A percentile compares a stretch with the other conserved stretches of the same genome.
Conservation (phyloP, 805 yeast genomes). For the Kodamaea sagamina region DNA sequence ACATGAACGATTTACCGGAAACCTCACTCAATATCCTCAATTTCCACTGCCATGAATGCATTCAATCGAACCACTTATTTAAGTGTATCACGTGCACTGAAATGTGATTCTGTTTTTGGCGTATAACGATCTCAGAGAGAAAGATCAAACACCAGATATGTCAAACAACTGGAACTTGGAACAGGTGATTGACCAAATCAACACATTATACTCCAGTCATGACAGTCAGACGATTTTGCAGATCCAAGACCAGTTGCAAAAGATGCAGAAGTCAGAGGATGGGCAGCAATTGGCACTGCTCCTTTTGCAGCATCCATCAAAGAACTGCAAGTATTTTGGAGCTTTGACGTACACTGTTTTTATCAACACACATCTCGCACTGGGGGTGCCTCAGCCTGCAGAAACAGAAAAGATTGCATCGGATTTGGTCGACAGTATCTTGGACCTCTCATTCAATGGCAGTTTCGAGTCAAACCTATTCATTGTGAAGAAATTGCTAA, state of each 20-base stretch:
- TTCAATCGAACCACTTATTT: too few relatives aligned
- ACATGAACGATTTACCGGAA: too few relatives aligned
- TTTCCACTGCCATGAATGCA: too few relatives aligned
- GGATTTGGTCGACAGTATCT: slow-evolving; percentile 12
- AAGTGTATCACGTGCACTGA: too few relatives aligned
- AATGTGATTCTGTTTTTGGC: too few relatives aligned
- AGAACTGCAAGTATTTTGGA: slow-evolving; percentile 70
- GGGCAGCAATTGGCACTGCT: slow-evolving; percentile 61
- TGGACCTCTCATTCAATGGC: slow-evolving; percentile 9
- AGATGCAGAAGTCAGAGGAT: slow-evolving; percentile 53
- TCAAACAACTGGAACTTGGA: slow-evolving; percentile 19
- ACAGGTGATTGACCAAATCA: slow-evolving; percentile 26
- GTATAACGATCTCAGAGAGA: neutral
- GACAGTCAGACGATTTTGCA: slow-evolving; percentile 39
- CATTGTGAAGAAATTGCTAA: slow-evolving; percentile 59
- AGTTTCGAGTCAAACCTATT: slow-evolving; percentile 24
- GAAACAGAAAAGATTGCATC: slow-evolving; percentile 5
- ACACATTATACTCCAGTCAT: slow-evolving; percentile 44
- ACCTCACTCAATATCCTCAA: too few relatives aligned
- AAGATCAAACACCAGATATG: slow-evolving; percentile 1
- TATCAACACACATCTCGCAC: slow-evolving; percentile 35
- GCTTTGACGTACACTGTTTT: slow-evolving; percentile 76
- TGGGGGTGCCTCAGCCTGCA: neutral
- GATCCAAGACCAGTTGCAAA: slow-evolving; percentile 59
- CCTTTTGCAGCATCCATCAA: slow-evolving; percentile 44